Evolutionary conservation across 257 asterid genomes (phyloP).

Genomic region (Cynanchum wilfordii): DNA sequence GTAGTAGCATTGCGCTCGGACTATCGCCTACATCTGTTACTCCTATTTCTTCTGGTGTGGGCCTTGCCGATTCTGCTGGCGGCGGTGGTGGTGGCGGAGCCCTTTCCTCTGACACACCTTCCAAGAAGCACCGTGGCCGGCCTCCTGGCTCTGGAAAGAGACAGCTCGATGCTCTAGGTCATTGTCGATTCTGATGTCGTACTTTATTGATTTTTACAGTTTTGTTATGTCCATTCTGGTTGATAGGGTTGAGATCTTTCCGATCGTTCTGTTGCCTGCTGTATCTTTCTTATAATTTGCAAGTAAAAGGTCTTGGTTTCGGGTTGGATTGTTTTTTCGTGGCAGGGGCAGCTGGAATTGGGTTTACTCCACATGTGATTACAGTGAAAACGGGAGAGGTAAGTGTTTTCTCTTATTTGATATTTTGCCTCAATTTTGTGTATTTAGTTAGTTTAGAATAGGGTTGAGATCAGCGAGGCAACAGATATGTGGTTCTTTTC

Average conservation of each 20-base stretch:
- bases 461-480: not conserved
- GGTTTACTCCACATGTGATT: conserved; percentile 51
- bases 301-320: not conserved
- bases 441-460: not conserved
- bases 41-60: conserved; percentile 36
- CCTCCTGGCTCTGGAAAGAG: conserved; percentile 53
- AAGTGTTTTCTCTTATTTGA: conserved; percentile 1
- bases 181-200: not conserved
- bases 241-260: not conserved
- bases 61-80: conserved; percentile 20
- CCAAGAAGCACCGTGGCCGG: conserved; percentile 45
- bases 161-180: conserved; percentile 49
- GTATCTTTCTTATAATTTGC: not conserved
- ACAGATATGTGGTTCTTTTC: not conserved
- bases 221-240: not conserved
- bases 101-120: conserved; percentile 31
- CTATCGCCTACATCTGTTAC: conserved; percentile 55
- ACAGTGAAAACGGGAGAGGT: conserved; percentile 50
- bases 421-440: not conserved
- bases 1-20: conserved; percentile 58
- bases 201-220: not conserved
- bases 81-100: conserved; percentile 36
- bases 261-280: not conserved
- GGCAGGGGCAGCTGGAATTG: conserved; percentile 43
- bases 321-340: conserved; percentile 8